Evolutionary conservation across 306 rosid genomes (phyloP).

Genomic region (Cucumis hystrix): DNA sequence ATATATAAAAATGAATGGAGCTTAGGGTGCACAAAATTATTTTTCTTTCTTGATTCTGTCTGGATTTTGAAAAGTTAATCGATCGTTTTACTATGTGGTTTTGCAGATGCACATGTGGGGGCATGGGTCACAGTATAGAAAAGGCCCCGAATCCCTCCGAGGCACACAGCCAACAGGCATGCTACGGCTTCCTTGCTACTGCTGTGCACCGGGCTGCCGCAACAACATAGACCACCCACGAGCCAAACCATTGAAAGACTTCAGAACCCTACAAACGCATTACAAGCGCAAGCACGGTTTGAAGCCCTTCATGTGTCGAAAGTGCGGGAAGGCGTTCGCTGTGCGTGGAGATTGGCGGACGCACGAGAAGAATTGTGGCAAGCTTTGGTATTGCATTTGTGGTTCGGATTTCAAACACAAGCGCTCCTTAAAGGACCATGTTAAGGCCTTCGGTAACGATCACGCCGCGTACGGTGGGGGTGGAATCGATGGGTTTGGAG

Average conservation of each 20-base stretch:
- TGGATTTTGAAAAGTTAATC: not conserved
- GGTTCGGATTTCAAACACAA: conserved; percentile 97
- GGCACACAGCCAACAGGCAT: conserved; percentile 97
- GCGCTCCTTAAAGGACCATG: conserved; percentile 85
- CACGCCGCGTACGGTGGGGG: conserved; percentile 81
- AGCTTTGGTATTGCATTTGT: conserved; percentile 91
- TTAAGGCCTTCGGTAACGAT: conserved; percentile 80
- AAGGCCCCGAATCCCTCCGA: conserved; percentile 92
- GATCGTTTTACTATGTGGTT: not conserved
- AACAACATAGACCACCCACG: conserved; percentile 93
- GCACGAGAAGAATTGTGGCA: conserved; percentile 94
- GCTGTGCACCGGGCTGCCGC: conserved; percentile 90
- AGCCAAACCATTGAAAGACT: conserved; percentile 80
- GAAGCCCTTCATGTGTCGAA: conserved; percentile 90
- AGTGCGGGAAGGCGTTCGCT: conserved; percentile 91
- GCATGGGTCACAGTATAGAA: conserved; percentile 95
- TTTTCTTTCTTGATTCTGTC: too few species aligned
- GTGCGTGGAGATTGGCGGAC: conserved; percentile 97
- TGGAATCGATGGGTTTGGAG: conserved; percentile 46
- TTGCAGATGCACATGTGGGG: conserved; percentile 99
- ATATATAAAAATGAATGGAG: too few species aligned
- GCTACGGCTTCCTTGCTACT: conserved; percentile 90
- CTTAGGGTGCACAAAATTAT: too few species aligned
- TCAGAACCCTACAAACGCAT: conserved; percentile 93
- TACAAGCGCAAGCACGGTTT: conserved; percentile 96